Conservation (phyloP, 441 rosid genomes). For the Aquilaria agallochum region DNA sequence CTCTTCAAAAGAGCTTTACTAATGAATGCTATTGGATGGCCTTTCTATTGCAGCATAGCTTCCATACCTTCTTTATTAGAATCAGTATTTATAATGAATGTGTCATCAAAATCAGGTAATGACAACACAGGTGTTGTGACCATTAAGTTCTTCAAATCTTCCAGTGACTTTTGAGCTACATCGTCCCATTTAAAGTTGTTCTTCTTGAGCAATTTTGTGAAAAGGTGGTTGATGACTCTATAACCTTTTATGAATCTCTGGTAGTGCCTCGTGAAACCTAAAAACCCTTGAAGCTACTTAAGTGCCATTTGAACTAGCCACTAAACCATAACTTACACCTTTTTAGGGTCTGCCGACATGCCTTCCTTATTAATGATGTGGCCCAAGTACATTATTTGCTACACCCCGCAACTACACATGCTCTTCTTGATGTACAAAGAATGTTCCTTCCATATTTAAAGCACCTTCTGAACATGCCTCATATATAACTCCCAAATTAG, state of each 20-base stretch:
- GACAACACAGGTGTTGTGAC: not conserved
- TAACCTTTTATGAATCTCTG: not conserved
- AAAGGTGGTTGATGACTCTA: too few species aligned
- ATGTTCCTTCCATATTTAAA: not conserved
- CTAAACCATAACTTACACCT: not conserved
- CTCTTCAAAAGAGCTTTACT: too few species aligned
- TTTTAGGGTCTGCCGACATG: not conserved
- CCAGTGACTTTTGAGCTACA: not conserved
- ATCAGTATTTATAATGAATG: too few species aligned
- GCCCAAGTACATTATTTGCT: too few species aligned
- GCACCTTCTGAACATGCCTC: not conserved
- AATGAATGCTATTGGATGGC: not conserved
- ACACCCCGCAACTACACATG: too few species aligned
- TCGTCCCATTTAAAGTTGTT: not conserved
- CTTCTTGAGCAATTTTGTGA: not conserved
- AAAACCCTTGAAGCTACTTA: not conserved
- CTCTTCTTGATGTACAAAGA: not conserved
- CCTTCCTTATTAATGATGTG: not conserved
- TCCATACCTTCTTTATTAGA: not conserved
- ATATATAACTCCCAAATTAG: not conserved
- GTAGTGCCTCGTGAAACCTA: not conserved
- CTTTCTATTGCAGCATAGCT: not conserved
- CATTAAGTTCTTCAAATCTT: not conserved
- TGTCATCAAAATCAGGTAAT: too few species aligned
- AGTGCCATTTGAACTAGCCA: not conserved